phyloP scores from a whole-genome alignment of 2,329 filamentous ascomycete genomes.

The Penicillium sp. region DNA sequence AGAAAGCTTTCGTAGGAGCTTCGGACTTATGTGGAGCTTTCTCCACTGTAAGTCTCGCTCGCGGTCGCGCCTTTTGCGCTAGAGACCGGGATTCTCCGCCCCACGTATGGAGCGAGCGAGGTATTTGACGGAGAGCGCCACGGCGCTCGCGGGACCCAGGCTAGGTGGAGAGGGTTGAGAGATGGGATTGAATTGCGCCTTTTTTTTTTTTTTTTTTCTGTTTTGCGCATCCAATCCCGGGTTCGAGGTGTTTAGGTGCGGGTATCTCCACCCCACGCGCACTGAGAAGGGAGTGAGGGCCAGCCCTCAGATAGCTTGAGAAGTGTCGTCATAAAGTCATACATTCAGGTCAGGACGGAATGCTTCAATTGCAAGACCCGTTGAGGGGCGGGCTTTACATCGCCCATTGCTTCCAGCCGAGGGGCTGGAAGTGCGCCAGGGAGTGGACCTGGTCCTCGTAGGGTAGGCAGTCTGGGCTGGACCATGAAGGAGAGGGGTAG shows the following conservation, averaged over 20 bases:
- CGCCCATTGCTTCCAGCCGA: constrained; percentile 23
- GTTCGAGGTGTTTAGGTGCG: not conserved
- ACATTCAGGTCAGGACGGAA: not conserved
- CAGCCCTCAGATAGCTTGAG: constrained; percentile 1
- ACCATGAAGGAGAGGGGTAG: constrained; percentile 25
- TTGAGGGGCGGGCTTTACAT: constrained; percentile 12
- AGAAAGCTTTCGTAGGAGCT: not conserved
- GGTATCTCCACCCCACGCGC: not conserved
- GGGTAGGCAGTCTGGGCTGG: constrained; percentile 22
- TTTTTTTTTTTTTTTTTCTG: not conserved
- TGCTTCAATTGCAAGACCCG: not conserved
- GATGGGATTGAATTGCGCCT: not conserved
- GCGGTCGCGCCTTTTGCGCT: constrained; percentile 7
- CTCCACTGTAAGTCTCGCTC: constrained; percentile 11
- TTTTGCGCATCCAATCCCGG: not conserved
- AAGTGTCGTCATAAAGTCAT: constrained; percentile 8
- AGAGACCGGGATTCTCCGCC: constrained; percentile 11
- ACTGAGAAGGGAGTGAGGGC: not conserved
- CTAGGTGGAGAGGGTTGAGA: not conserved
- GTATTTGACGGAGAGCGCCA: not conserved
- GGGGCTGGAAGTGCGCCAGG: constrained; percentile 22
- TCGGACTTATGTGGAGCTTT: constrained; percentile 5
- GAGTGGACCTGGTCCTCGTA: constrained; percentile 25
- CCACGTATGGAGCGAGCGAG: constrained; percentile 6
- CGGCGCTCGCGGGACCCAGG: not conserved